These are phyloP conservation scores for Yarrowia sp. DNA, from an alignment of 805 yeast genomes.

Conservation along the genomic window DNA sequence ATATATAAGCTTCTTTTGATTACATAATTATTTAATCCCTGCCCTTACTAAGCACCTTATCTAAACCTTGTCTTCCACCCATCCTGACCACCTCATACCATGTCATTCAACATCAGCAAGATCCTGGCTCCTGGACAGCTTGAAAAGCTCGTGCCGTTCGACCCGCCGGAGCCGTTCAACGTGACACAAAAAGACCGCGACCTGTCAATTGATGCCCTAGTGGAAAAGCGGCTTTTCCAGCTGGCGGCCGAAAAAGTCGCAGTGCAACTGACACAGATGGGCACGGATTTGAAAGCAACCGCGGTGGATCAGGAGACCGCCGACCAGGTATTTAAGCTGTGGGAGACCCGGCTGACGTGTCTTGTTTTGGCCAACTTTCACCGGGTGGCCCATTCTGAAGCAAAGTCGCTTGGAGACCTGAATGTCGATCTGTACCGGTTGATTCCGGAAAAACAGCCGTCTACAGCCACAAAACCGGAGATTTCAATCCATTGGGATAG, in stretches of 20 bases:
- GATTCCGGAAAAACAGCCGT: conserved; percentile 29
- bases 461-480: not conserved
- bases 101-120: conserved; percentile 20
- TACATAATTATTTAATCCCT: not conserved
- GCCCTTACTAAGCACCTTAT: not conserved
- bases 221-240: conserved; percentile 33
- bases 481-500: conserved; percentile 24
- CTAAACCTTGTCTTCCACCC: not conserved
- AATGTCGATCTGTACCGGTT: conserved; percentile 32
- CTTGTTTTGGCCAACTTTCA: conserved; percentile 36
- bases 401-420: conserved; percentile 35
- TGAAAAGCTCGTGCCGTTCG: conserved; percentile 12
- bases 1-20: no score
- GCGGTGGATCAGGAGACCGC: conserved; percentile 16
- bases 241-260: conserved; percentile 35
- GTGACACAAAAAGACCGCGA: not conserved
- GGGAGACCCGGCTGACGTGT: conserved; percentile 37
- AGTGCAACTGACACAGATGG: conserved; percentile 28
- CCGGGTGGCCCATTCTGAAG: conserved; percentile 39
- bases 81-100: not conserved
- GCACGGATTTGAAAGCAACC: conserved; percentile 20
- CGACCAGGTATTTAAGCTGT: conserved; percentile 33
- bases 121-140: conserved; percentile 10
- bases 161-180: conserved; percentile 8
- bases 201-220: conserved; percentile 27